Evolutionary conservation across 1,284 basidiomycete species (phyloP).

Genomic region (Ceratobasidium sp.): DNA sequence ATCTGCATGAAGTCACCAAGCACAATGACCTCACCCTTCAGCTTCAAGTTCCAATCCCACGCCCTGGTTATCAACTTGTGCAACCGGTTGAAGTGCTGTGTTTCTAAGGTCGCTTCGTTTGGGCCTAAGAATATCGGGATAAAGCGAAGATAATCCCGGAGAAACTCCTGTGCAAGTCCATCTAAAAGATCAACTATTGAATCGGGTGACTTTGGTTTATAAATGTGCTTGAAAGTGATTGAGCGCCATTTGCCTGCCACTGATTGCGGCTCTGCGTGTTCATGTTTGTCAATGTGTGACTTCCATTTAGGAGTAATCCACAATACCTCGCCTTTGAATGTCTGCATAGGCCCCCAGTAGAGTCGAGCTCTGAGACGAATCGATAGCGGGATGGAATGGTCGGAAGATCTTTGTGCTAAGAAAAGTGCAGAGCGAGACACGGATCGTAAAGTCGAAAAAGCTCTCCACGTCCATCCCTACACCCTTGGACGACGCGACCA

Average conservation of each 20-base stretch:
- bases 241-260: conserved; percentile 19
- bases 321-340: neutral
- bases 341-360: neutral
- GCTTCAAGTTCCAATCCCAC: conserved; percentile 26
- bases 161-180: neutral
- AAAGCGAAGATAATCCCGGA: neutral
- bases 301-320: neutral
- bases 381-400: conserved; percentile 15
- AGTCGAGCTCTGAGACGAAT: neutral
- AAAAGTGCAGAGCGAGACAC: neutral
- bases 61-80: neutral
- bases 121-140: conserved; percentile 4
- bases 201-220: neutral
- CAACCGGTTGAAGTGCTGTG: neutral
- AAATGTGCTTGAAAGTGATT: conserved; percentile 19
- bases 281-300: no score
- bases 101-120: neutral
- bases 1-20: conserved; percentile 3
- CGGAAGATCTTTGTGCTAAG: conserved; percentile 1
- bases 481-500: conserved; percentile 4
- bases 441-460: conserved; percentile 26
- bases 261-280: conserved; percentile 1
- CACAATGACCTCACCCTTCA: conserved; percentile 19
- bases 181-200: neutral
- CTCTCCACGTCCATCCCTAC: neutral